These are phyloP conservation scores for Ilyonectria robusta DNA, from an alignment of 2,329 filamentous ascomycete species.

Conservation along the genomic window DNA sequence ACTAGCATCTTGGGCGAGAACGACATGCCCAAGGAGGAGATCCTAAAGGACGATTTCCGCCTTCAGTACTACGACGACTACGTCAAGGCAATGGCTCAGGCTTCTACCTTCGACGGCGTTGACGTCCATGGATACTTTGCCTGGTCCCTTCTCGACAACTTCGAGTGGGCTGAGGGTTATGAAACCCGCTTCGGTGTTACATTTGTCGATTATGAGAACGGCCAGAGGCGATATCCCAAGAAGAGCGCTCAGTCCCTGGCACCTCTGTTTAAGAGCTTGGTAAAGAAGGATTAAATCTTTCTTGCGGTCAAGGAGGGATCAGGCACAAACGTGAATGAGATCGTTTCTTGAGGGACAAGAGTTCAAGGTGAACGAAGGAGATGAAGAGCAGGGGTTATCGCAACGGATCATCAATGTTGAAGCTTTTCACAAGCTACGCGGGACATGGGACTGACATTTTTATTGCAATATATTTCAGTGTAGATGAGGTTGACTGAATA, in stretches of 20 bases:
- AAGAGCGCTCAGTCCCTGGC: conserved; percentile 83
- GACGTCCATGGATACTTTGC: conserved; percentile 86
- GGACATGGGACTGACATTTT: background rate
- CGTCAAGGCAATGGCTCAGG: conserved; percentile 81
- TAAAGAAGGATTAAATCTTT: conserved; percentile 69
- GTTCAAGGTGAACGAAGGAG: background rate
- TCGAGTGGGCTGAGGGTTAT: conserved; percentile 94
- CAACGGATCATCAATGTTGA: background rate
- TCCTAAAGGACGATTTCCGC: conserved; percentile 87
- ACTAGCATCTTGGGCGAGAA: conserved; percentile 89
- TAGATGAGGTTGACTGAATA: conserved; percentile 6
- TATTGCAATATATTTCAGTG: background rate
- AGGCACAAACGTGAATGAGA: background rate
- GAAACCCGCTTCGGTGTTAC: conserved; percentile 88
- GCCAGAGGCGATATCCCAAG: conserved; percentile 86
- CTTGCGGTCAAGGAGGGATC: background rate
- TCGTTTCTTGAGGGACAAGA: background rate
- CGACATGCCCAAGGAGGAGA: conserved; percentile 77
- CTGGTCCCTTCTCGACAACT: conserved; percentile 92
- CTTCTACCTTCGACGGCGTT: conserved; percentile 79
- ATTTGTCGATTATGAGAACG: conserved; percentile 85
- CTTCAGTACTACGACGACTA: conserved; percentile 85
- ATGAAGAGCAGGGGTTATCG: background rate
- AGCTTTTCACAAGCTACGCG: background rate
- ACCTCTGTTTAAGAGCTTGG: conserved; percentile 78